Conservation (phyloP, 2,329 filamentous ascomycete genomes). For the Ceratocystis ficicola region DNA sequence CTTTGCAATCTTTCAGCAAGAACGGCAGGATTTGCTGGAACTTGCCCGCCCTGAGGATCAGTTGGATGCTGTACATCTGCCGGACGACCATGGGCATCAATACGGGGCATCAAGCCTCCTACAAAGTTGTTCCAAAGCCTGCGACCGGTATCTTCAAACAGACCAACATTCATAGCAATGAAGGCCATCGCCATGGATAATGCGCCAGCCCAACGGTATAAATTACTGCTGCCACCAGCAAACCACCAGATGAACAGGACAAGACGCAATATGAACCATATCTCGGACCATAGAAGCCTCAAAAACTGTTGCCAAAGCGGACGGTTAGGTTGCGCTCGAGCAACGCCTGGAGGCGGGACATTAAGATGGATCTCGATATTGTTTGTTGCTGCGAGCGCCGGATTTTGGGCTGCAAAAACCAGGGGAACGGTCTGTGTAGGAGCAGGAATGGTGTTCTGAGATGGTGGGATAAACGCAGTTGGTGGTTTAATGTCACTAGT, state of each 20-base stretch:
- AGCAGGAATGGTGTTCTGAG: background rate
- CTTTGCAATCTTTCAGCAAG: slow-evolving; percentile 44
- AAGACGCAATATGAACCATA: slow-evolving; percentile 50
- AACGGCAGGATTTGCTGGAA: slow-evolving; percentile 32
- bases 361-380: slow-evolving; percentile 6
- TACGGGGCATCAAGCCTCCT: slow-evolving; percentile 43
- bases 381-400: background rate
- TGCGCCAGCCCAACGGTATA: slow-evolving; percentile 47
- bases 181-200: slow-evolving; percentile 42
- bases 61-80: slow-evolving; percentile 26
- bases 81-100: slow-evolving; percentile 31
- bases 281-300: slow-evolving; percentile 43
- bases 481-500: slow-evolving; percentile 13
- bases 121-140: slow-evolving; percentile 45
- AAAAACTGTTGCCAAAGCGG: slow-evolving; percentile 28
- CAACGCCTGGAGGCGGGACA: slow-evolving; percentile 1
- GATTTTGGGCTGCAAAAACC: background rate
- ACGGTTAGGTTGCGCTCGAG: slow-evolving; percentile 5
- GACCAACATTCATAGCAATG: slow-evolving; percentile 46
- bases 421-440: slow-evolving; percentile 9
- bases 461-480: background rate
- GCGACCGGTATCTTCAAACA: slow-evolving; percentile 43
- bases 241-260: slow-evolving; percentile 54
- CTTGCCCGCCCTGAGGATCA: slow-evolving; percentile 1
- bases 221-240: slow-evolving; percentile 45